Evolutionary conservation across 768 basidiomycete species (phyloP), one percentile per base, ranked within the genome.

Genomic region (Lactifluus subvellereus): DNA sequence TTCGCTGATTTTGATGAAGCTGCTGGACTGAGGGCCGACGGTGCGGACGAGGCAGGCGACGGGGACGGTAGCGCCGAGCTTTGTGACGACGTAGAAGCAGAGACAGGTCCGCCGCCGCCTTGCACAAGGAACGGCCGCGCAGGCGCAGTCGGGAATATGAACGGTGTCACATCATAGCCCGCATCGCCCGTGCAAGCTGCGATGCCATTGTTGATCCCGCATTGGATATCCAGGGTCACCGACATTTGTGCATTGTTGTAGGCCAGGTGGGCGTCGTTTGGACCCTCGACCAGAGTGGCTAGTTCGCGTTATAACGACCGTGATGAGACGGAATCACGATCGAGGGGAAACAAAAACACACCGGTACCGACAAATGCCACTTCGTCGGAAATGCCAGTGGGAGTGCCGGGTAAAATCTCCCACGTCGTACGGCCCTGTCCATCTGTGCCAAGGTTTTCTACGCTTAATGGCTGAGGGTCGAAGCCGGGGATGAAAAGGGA

Each of bases 231-330:
- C 27, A 62, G 20, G 20, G 35, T 47, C 9, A 53, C 0, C 37
- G 61, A 58, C 9, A 53, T 8, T 3, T 43, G 27, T 6, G 37
- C 1, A 8, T 62, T 57, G n/a, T 33, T 33, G n/a, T 58, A 58
- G 3, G n/a, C 32, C 16, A 62, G n/a, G 33, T 62, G 61, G 27
- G 61, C 56, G 16, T 62, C 56, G 40, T 16, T 45, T 9, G 61
- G 56, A 16, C 61, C 50, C 20, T 62, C 56, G 22, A 62, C 42
- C 2, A 62, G 56, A 14, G 61, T 62, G 13, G 61, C 61, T 62
- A 16, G 16, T 33, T 4, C 42, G 32, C 42, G 30, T 11, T 2
- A 18, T 7, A 27, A 22, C 6, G 47, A 13, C 4, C 20, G 11
- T 6, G 22, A 48, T 48, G 47, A 13, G 47, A 47, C 22, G 20